Evolutionary conservation across 352 stramenopile genomes (phyloP).

Genomic region (Globisporangium orthogonon): DNA sequence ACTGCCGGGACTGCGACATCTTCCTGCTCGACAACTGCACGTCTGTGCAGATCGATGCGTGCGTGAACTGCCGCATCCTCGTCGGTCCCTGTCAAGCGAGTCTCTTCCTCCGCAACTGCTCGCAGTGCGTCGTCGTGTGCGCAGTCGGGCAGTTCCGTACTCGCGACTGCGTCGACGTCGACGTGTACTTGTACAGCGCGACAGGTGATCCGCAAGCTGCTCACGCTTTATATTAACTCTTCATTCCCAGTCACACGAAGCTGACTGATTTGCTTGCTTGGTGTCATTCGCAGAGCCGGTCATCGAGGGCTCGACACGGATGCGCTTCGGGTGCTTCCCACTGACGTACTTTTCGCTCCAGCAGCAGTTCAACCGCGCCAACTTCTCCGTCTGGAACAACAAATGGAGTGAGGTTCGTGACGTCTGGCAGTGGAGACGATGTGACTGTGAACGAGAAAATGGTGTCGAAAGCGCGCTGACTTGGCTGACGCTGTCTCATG

Average conservation of each 20-base stretch:
- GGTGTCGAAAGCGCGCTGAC: no score
- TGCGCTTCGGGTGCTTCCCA: constrained; percentile 61
- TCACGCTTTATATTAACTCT: neutral
- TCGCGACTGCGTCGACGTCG: constrained; percentile 52
- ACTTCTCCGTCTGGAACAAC: constrained; percentile 80
- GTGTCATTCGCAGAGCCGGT: constrained; percentile 38
- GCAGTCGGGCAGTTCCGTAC: constrained; percentile 70
- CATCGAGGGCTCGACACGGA: constrained; percentile 52
- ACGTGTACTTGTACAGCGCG: constrained; percentile 58
- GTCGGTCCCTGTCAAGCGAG: constrained; percentile 61
- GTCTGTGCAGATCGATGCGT: constrained; percentile 74
- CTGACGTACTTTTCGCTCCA: constrained; percentile 66
- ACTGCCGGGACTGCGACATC: constrained; percentile 66
- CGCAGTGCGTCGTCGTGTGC: constrained; percentile 51
- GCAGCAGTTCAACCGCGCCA: constrained; percentile 54
- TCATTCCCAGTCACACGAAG: neutral
- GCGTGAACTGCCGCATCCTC: constrained; percentile 61
- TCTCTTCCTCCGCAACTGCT: constrained; percentile 69
- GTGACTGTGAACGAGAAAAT: neutral
- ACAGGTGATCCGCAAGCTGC: constrained; percentile 23
- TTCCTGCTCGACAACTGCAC: constrained; percentile 74
- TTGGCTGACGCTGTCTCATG: neutral
- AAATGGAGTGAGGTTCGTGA: constrained; percentile 64
- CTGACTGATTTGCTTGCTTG: neutral
- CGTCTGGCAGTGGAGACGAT: neutral